Percentiles rank a stretch among this genome's conserved stretches.
Evolutionary conservation across 176 grass and related monocot species (phyloP).

Genomic region (Otatea glauca): DNA sequence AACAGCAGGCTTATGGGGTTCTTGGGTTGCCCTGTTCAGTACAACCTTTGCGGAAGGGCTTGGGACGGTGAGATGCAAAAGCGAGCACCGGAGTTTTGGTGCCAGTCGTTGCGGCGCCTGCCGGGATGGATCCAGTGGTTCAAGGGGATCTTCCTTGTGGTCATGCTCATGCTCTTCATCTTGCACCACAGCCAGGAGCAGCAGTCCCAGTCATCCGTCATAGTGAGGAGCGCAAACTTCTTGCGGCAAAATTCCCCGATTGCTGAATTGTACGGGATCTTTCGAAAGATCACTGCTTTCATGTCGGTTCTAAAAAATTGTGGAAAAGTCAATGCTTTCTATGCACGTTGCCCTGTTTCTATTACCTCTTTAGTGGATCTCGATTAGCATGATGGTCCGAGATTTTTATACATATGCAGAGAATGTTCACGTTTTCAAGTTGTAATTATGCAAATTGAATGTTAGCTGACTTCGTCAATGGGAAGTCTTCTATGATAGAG

Average conservation of each 20-base stretch:
- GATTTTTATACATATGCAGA: background rate
- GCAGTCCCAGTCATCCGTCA: constrained; percentile 56
- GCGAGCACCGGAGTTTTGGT: no score
- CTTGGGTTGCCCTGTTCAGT: no score
- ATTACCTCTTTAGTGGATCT: constrained; percentile 18
- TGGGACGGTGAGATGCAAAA: no score
- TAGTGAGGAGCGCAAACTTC: constrained; percentile 50
- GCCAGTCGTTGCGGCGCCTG: no score
- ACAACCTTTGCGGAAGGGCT: no score
- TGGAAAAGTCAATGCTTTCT: constrained; percentile 15
- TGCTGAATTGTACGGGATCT: constrained; percentile 48
- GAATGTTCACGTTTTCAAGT: constrained; percentile 21
- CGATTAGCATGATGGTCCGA: constrained; percentile 14
- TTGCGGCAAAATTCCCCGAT: constrained; percentile 24
- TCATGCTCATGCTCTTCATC: constrained; percentile 88
- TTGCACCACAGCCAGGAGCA: constrained; percentile 89
- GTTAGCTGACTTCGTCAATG: background rate
- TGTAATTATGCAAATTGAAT: constrained; percentile 27
- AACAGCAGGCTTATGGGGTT: no score
- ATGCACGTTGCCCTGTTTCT: background rate
- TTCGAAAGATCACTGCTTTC: constrained; percentile 30
- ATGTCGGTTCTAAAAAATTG: background rate
- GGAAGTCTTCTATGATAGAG: background rate
- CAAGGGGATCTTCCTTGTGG: no score
- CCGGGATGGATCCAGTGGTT: no score